Evolutionary conservation across 23 red algal species (phyloP).

Genomic region (Gracilaria vermiculophylla): DNA sequence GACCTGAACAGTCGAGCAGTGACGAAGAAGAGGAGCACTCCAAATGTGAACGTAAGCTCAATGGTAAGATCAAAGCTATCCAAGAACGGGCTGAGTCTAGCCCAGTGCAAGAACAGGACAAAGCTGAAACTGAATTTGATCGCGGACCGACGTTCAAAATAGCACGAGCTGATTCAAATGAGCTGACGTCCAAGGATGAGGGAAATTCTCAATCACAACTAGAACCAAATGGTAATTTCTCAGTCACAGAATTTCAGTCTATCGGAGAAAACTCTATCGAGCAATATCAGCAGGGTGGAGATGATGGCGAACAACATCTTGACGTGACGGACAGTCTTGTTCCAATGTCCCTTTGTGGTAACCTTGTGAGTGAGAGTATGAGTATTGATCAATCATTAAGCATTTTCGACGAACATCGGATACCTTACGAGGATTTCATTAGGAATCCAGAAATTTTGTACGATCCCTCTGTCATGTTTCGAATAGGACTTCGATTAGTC

Average conservation of each 20-base stretch:
- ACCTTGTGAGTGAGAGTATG: conserved; percentile 72
- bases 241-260: background rate
- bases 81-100: too few relatives aligned
- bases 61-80: background rate
- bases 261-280: too few relatives aligned
- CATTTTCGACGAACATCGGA: conserved; percentile 79
- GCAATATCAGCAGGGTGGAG: too few relatives aligned
- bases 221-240: background rate
- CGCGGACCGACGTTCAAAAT: background rate
- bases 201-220: background rate
- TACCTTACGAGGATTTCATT: conserved; percentile 68
- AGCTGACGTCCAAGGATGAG: background rate
- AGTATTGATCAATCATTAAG: conserved; percentile 52
- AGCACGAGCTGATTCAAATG: background rate
- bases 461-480: conserved; percentile 80
- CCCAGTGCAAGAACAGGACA: background rate
- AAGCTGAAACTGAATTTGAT: background rate
- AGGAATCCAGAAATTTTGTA: conserved; percentile 68
- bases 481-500: conserved; percentile 65
- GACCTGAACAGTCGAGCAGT: background rate
- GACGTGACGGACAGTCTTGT: conserved; percentile 14
- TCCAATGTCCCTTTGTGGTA: conserved; percentile 81
- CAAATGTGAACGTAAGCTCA: background rate
- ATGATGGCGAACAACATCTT: background rate
- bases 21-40: background rate